Conservation (phyloP, 257 asterid species). For the Gentiana straminea region DNA sequence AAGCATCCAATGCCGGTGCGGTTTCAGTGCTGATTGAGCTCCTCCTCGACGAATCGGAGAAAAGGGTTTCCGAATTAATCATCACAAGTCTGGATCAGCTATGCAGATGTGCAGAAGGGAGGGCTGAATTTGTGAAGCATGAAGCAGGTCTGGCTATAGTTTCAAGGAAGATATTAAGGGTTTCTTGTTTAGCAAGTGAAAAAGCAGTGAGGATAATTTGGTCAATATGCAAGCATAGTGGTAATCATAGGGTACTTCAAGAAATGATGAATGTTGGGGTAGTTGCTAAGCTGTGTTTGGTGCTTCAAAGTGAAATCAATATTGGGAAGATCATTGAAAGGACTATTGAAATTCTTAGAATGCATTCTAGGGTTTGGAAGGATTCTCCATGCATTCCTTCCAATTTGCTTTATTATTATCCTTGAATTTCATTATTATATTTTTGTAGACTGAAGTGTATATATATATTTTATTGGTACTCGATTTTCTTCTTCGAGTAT, state of each 20-base stretch:
- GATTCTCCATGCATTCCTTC: constrained; percentile 48
- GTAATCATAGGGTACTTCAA: constrained; percentile 37
- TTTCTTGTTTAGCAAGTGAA: constrained; percentile 52
- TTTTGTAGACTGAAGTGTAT: no score
- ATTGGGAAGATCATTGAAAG: constrained; percentile 36
- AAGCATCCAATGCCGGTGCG: constrained; percentile 38
- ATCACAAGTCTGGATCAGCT: constrained; percentile 50
- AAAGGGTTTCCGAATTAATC: constrained; percentile 35
- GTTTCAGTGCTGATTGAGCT: constrained; percentile 37
- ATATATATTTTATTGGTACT: no score
- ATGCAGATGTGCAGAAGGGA: constrained; percentile 70
- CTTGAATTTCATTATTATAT: no score
- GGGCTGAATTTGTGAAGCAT: constrained; percentile 57
- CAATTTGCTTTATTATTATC: no score
- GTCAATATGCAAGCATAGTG: constrained; percentile 35
- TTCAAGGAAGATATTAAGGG: constrained; percentile 70
- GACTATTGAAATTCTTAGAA: constrained; percentile 36
- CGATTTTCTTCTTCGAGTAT: no score
- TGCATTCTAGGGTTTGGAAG: constrained; percentile 74
- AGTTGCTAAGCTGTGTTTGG: constrained; percentile 61
- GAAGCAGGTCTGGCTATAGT: constrained; percentile 64
- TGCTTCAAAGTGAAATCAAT: constrained; percentile 42
- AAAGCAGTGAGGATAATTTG: constrained; percentile 43
- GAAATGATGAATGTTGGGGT: constrained; percentile 75
- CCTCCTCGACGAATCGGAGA: constrained; percentile 36